Evolutionary conservation across 1,139 yeast genomes (phyloP).

Genomic region (Hemisphaericaspora lyxosophila): DNA sequence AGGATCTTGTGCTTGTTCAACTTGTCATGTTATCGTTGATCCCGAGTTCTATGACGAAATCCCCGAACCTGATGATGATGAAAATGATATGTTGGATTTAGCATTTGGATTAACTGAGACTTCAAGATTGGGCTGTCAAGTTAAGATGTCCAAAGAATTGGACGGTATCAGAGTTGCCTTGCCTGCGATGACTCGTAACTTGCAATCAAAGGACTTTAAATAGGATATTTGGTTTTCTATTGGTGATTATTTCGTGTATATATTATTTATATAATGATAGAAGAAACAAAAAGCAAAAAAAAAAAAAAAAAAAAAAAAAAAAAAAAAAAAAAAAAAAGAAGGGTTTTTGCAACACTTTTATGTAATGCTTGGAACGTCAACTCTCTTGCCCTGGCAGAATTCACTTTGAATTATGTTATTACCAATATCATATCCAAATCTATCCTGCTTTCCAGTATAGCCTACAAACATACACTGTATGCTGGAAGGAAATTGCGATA

Average conservation of each 20-base stretch:
- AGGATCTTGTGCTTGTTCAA: slow-evolving; percentile 97
- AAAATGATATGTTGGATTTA: slow-evolving; percentile 95
- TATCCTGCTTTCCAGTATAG: slow-evolving; percentile 20
- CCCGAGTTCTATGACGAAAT: slow-evolving; percentile 88
- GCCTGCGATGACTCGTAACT: slow-evolving; percentile 95
- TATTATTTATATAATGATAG: slow-evolving; percentile 2
- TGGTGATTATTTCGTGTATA: slow-evolving; percentile 2
- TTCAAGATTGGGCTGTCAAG: slow-evolving; percentile 95
- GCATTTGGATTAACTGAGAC: slow-evolving; percentile 97
- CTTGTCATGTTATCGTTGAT: slow-evolving; percentile 94
- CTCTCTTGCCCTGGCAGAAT: slow-evolving; percentile 19
- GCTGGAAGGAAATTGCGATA: slow-evolving; percentile 13
- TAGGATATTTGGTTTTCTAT: neutral
- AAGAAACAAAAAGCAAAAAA: neutral
- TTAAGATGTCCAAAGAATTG: slow-evolving; percentile 80
- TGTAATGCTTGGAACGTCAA: slow-evolving; percentile 14
- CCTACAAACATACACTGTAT: slow-evolving; percentile 20
- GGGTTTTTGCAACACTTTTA: neutral
- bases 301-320: neutral
- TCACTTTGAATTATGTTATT: slow-evolving; percentile 16
- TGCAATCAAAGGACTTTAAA: slow-evolving; percentile 72
- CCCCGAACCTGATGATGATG: slow-evolving; percentile 97
- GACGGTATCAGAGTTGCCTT: slow-evolving; percentile 95
- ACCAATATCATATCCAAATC: slow-evolving; percentile 25
- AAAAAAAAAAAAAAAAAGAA: neutral